These are phyloP conservation scores for Populus deltoides DNA, from an alignment of 345 rosid genomes.

Conservation along the genomic window DNA sequence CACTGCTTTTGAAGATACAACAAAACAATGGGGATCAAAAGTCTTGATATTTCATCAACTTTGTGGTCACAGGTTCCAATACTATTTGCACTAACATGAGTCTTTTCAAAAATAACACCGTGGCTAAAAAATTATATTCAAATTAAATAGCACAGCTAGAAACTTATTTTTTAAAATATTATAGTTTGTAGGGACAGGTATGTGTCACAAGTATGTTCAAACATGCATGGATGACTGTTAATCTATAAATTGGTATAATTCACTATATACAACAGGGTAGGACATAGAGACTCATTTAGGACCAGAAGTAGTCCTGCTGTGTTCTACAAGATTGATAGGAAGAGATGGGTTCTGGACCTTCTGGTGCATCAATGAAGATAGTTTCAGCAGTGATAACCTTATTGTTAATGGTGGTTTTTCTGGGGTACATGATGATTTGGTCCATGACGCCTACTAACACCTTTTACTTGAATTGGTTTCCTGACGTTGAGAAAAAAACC, in stretches of 20 bases:
- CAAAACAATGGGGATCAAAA: background rate
- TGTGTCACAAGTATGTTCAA: no score
- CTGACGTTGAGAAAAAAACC: slow-evolving; percentile 32
- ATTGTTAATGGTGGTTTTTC: slow-evolving; percentile 30
- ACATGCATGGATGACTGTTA: no score
- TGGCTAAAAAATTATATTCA: no score
- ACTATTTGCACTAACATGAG: no score
- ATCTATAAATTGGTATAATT: no score
- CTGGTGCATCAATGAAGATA: background rate
- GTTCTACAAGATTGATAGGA: background rate
- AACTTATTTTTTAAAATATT: no score
- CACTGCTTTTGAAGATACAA: slow-evolving; percentile 4
- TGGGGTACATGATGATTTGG: slow-evolving; percentile 65
- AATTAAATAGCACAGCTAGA: no score
- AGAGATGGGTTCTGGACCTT: slow-evolving; percentile 3
- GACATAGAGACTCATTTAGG: background rate
- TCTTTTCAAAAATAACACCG: no score
- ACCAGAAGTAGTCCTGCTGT: background rate
- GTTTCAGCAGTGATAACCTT: slow-evolving; percentile 37
- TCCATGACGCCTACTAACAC: slow-evolving; percentile 60
- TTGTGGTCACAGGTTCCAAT: background rate
- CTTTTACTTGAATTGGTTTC: slow-evolving; percentile 41
- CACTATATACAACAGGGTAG: background rate
- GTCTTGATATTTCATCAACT: background rate
- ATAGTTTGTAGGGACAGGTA: no score